These are phyloP conservation scores for Globisporangium carolinianum DNA, from an alignment of 352 stramenopile genomes.

Conservation along the genomic window DNA sequence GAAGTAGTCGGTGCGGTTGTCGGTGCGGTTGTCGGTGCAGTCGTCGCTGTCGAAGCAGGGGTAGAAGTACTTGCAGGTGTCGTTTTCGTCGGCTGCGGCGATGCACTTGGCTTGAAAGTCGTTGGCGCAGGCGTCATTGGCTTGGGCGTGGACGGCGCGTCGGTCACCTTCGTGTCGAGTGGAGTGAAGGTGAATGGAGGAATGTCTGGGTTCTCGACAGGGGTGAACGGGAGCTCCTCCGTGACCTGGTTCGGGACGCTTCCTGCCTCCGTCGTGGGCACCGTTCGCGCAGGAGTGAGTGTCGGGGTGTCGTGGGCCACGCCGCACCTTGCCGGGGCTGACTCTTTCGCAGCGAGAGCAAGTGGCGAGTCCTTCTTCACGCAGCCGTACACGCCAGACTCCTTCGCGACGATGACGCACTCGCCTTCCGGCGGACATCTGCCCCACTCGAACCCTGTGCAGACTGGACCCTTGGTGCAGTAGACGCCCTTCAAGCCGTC, in stretches of 20 bases:
- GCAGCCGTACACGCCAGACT: conserved; percentile 18
- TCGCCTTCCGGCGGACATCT: conserved; percentile 23
- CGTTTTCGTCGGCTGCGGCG: neutral
- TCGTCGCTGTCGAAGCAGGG: neutral
- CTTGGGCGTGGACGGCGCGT: too few relatives aligned
- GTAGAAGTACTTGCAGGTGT: neutral
- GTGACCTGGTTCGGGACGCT: neutral
- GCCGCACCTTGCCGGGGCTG: neutral
- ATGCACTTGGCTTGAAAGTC: neutral
- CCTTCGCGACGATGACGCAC: conserved; percentile 13
- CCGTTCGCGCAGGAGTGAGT: conserved; percentile 1
- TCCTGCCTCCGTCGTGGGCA: neutral
- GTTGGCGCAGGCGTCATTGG: neutral
- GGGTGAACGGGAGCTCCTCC: neutral
- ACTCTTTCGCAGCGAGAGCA: neutral
- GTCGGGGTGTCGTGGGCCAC: neutral
- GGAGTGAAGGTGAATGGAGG: neutral
- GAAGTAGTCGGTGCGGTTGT: neutral
- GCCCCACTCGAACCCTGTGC: conserved; percentile 7
- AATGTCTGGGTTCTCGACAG: neutral
- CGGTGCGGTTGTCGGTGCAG: neutral
- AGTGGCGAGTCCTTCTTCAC: conserved; percentile 12
- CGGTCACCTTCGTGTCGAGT: neutral
- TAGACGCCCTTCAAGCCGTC: conserved; percentile 19
- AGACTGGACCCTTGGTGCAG: conserved; percentile 26